Base-by-base conservation (phyloP, 2,329 filamentous ascomycete genomes). In the Ophiosphaerella herpotricha region DNA sequence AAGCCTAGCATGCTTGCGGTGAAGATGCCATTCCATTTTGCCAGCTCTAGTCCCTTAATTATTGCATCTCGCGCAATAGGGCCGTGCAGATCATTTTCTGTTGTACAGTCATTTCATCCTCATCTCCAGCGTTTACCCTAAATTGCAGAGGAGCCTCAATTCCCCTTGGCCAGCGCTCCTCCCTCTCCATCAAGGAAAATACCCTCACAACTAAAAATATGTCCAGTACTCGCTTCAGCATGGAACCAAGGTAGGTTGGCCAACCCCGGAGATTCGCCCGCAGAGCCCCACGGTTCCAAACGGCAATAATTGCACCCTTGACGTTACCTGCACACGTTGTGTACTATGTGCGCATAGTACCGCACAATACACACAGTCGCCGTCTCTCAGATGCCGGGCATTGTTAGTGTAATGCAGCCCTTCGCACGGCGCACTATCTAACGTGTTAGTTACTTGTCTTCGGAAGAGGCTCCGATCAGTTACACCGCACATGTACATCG, bases 181-280 rank as follows among this genome's bases (percentile, higher is more conserved):
- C 45, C 46, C 34, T 23, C 50, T 36, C 37, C 39, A 54, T 51
- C 47, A 13, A 13, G 29, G 36, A 24, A 38, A 38, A 35, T 18
- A 39, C 33, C 39, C 26, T 31, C 39, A 39, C 36, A 24, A 13
- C 11, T 39, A 21, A 29, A 29, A 29, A 7, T 11, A 29, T 29
- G 11, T 29, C 26, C 11, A 3, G 26, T 7, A 29, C 11, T 29
- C 26, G 26, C 21, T 39, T 23, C 18, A 39, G 36, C 36, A 9
- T 29, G 13, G 24, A 31, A 26, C 24, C 38, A 31, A 26, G 38
- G 40, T 41, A 39, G 6, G 26, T 11, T 11, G 11, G 7, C 11
- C 16, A 46, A 45, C 37, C 16, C 41, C 23, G 32, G 14, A 29
- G 42, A 48, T 48, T 48, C 36, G 50, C 40, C 37, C 43, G 52